Evolutionary conservation across 164 flowering plant genomes (phyloP), one percentile per base, ranked within the genome.

Genomic region (Aristolochia contorta): DNA sequence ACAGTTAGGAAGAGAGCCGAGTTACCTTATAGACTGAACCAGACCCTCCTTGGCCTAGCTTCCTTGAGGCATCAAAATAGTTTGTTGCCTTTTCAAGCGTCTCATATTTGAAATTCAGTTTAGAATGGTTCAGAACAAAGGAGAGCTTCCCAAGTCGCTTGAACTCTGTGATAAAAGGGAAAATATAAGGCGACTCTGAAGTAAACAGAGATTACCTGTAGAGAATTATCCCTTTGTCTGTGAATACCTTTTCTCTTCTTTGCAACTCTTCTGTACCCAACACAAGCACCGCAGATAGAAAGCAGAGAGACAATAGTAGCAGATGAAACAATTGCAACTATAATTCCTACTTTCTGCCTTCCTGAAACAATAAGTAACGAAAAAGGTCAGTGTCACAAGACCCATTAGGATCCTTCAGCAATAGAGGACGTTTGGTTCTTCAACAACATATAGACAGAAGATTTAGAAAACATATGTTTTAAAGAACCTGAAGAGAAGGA

Each of bases 1-100:
- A 37, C 43, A 37, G 32, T 25, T 16, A 46, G 46, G 15, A 56
- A 7, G 47, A 25, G 22, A 19, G 37, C 12, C 27, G 14, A 23
- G 32, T 14, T 61, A 84, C 96, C 84, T 85, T 84, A 60, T 85
- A 84, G n/a, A 88, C 92, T 41, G 88, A 74, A 13, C 96, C 92
- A 58, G 77, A 81, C 59, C 90, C 86, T 58, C 96, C 96, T 70
- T 85, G 86, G 18, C 92, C 96, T 20, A 88, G 80, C 78, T 78
- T 85, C 78, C 85, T 85, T 24, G 67, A 47, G 23, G 61, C 6
- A 30, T 65, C 65, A 57, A 69, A 69, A 50, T 61, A 60, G 18
- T 32, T 57, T 2, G 73, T 69, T 22, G 65, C 73, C 24, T 51
- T 51, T 12, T 54, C 47, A 30, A 68, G 47, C 0, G 51, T 58